Conservation (phyloP, 2,329 filamentous ascomycete genomes). For the Pleochaeta shiraiana region DNA sequence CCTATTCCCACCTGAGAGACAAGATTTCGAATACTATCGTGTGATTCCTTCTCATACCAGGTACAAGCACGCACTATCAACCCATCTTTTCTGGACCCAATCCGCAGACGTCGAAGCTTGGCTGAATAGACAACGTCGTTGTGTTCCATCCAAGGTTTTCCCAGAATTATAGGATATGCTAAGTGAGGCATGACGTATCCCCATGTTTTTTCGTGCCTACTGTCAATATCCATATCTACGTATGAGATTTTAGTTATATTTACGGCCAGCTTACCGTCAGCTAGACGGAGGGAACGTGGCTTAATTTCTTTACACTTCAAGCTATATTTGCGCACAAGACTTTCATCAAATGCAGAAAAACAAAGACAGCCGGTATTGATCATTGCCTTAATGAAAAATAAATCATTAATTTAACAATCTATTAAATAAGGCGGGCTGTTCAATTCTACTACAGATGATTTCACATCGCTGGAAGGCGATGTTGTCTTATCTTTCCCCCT, state of each 20-base stretch:
- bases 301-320: background rate
- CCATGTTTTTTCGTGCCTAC: background rate
- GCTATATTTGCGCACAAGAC: too few species aligned
- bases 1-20: background rate
- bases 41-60: conserved; percentile 1
- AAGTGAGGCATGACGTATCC: background rate
- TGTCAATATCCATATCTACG: background rate
- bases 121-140: too few species aligned
- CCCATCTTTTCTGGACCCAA: background rate
- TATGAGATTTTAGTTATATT: background rate
- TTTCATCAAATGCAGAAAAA: too few species aligned
- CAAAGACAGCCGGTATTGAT: too few species aligned
- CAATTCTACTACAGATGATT: background rate
- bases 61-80: background rate
- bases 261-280: background rate
- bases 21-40: background rate
- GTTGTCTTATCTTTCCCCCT: background rate
- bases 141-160: too few species aligned
- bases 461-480: background rate
- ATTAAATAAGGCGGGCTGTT: background rate
- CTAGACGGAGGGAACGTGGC: background rate
- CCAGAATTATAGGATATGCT: background rate
- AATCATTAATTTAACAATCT: too few species aligned
- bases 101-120: too few species aligned
- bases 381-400: too few species aligned